Percentiles rank a stretch among this genome's conserved stretches.
Conservation (phyloP, 768 basidiomycete species). For the Tephrocybe sp. region DNA sequence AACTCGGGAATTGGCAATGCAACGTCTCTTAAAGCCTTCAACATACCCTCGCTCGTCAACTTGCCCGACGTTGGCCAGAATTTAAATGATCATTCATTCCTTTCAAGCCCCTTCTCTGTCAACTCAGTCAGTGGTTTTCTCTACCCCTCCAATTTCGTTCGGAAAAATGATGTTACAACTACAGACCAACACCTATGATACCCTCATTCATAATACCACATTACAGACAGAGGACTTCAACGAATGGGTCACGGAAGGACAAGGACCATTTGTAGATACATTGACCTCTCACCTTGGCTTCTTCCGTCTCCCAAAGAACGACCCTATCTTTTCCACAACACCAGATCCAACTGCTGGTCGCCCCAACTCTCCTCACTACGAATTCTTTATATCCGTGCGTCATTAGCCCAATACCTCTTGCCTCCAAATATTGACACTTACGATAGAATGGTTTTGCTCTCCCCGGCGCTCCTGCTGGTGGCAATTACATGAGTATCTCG, state of each 20-base stretch:
- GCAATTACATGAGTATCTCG: constrained; percentile 11
- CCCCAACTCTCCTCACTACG: constrained; percentile 23
- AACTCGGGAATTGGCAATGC: too few species aligned
- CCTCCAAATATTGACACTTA: too few species aligned
- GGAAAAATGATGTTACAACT: background rate
- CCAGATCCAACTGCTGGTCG: constrained; percentile 27
- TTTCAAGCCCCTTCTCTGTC: constrained; percentile 6
- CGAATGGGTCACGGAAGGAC: constrained; percentile 17
- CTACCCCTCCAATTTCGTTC: background rate
- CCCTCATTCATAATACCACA: too few species aligned
- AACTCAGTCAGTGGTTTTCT: background rate
- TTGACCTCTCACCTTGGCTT: constrained; percentile 14
- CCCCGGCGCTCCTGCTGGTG: constrained; percentile 21
- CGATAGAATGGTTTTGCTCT: constrained; percentile 11
- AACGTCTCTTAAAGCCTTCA: too few species aligned
- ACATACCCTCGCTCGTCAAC: too few species aligned
- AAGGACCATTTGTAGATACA: constrained; percentile 18
- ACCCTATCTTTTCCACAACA: too few species aligned
- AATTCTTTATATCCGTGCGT: constrained; percentile 22
- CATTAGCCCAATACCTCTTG: background rate
- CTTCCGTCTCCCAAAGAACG: too few species aligned
- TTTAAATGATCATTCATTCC: too few species aligned
- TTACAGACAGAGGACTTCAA: background rate
- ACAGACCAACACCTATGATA: too few species aligned
- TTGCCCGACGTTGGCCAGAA: too few species aligned